Percentiles rank a stretch among this genome's conserved stretches.
These are phyloP conservation scores for Paramecium sonneborni DNA, from an alignment of 73 alveolate species.

Conservation along the genomic window DNA sequence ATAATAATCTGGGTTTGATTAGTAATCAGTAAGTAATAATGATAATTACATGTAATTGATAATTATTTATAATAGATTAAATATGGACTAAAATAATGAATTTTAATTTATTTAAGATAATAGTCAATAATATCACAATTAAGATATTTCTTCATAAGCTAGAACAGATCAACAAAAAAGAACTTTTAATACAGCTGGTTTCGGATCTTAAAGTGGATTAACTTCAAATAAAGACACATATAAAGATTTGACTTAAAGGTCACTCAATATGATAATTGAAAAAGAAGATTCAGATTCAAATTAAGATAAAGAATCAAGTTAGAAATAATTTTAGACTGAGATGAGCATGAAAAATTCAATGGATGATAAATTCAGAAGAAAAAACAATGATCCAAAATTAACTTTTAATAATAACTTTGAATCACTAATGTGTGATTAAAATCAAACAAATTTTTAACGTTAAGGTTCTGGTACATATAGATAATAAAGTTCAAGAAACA, in stretches of 20 bases:
- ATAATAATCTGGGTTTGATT: not conserved
- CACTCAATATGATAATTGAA: not conserved
- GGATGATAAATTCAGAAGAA: not conserved
- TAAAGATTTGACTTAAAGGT: not conserved
- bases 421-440: not conserved
- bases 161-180: not conserved
- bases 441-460: not conserved
- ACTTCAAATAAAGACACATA: not conserved
- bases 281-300: not conserved
- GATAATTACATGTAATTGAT: not conserved
- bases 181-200: not conserved
- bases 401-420: conserved; percentile 5
- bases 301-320: not conserved
- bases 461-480: not conserved
- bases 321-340: not conserved
- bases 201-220: not conserved
- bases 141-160: not conserved
- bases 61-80: not conserved
- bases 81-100: not conserved
- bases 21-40: not conserved
- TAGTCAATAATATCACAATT: not conserved
- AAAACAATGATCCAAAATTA: not conserved
- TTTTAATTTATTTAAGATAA: not conserved
- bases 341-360: not conserved
- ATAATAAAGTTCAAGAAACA: not conserved